phyloP scores from a whole-genome alignment of 108 stramenopile genomes.

The Epipyxis sp. region DNA sequence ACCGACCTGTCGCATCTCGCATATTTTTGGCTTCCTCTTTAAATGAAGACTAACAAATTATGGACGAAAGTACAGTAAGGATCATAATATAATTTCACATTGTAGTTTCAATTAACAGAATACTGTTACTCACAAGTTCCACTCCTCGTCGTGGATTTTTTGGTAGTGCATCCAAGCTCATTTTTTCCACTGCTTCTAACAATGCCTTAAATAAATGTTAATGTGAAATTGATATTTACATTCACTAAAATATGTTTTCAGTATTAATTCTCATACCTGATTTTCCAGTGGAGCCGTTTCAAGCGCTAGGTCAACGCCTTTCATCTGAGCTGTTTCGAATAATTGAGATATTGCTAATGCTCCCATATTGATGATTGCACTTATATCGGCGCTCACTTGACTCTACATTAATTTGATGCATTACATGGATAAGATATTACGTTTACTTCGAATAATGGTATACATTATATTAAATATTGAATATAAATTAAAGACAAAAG shows the following conservation, averaged over 20 bases:
- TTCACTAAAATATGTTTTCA: no score
- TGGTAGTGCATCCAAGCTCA: constrained; percentile 19
- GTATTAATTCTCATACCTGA: no score
- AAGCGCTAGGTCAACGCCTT: constrained; percentile 17
- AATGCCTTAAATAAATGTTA: no score
- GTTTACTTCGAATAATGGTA: no score
- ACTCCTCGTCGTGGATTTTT: neutral
- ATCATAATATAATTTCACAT: neutral
- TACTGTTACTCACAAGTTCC: neutral
- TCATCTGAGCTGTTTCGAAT: constrained; percentile 14
- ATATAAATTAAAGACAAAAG: no score
- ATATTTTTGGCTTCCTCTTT: constrained; percentile 23
- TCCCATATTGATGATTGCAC: constrained; percentile 9
- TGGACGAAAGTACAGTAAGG: neutral
- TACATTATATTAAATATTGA: no score
- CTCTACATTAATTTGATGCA: neutral
- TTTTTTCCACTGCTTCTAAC: constrained; percentile 21
- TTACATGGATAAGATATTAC: no score
- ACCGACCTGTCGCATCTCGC: constrained; percentile 23
- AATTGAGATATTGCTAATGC: constrained; percentile 22
- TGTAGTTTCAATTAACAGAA: neutral
- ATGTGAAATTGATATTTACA: no score
- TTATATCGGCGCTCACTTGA: neutral
- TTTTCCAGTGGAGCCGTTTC: constrained; percentile 18
- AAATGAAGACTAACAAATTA: neutral